Conservation (phyloP, 441 rosid species). For the Breynia disticha region DNA sequence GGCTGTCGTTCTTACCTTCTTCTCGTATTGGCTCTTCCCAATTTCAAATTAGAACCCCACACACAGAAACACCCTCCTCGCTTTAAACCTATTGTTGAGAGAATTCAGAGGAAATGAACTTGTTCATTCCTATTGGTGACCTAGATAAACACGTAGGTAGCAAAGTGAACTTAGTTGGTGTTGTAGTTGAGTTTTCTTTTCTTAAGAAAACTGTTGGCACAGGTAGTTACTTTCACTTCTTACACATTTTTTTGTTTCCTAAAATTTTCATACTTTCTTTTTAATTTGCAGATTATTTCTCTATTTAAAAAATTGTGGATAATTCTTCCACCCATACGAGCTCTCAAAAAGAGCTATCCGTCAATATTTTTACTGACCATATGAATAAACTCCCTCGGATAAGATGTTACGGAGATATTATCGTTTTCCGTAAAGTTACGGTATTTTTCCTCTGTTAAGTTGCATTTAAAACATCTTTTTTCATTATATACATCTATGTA, state of each 20-base stretch:
- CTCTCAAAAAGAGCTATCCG: not conserved
- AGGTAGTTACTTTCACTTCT: not conserved
- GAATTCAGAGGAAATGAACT: too few relatives aligned
- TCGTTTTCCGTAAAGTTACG: constrained; percentile 12
- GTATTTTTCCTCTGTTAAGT: constrained; percentile 7
- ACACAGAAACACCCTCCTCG: too few relatives aligned
- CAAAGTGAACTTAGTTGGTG: constrained; percentile 9
- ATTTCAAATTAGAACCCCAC: too few relatives aligned
- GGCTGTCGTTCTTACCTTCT: too few relatives aligned
- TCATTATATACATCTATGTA: too few relatives aligned
- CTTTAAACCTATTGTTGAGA: too few relatives aligned
- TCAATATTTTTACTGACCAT: constrained; percentile 11
- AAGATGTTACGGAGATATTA: constrained; percentile 9
- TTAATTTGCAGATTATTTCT: constrained; percentile 8
- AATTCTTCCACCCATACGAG: not conserved
- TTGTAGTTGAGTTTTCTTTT: constrained; percentile 15
- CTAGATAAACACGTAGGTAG: not conserved
- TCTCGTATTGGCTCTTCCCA: too few relatives aligned
- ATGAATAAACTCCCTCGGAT: constrained; percentile 11
- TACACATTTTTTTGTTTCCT: too few relatives aligned
- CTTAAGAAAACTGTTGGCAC: constrained; percentile 8
- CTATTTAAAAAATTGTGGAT: constrained; percentile 13
- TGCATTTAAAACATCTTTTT: too few relatives aligned
- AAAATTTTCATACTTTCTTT: too few relatives aligned
- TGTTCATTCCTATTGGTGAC: not conserved